Base-by-base conservation (phyloP, 805 yeast species). In the Monosporozyma aerobia region DNA sequence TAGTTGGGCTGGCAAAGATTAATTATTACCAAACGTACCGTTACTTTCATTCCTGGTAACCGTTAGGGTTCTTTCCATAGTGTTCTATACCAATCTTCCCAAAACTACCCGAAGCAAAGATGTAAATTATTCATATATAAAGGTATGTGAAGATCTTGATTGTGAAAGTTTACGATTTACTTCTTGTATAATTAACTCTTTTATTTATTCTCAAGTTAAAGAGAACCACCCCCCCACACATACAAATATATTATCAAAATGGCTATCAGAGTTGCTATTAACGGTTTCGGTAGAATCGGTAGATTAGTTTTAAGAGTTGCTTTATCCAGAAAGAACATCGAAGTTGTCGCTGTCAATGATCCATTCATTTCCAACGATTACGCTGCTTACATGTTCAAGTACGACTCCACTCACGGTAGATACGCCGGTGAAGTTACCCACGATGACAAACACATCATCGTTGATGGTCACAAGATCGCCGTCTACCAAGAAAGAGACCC, bases 261-360 rank as follows among this genome's bases (percentile, higher is more conserved):
- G 55, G 67, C 39, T 35, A 35, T 65, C 54, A 65, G 63, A 56
- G 75, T 82, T 72, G 83, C 85, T 73, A 80, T 82, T 70, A 81
- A 81, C 78, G 85, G 85, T 64, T 81, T 81, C 78, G 85, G 85
- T 68, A 77, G 85, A 74, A 81, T 81, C 67, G 85, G 85, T 65
- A 78, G 85, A 75, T 74, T 81, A 64, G 85, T 81, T 58, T 69
- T 80, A 64, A 79, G 85, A 79, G 72, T 80, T 58, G 83, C 83
- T 59, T 70, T 79, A 61, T 44, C 66, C 52, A 79, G 83, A 77
- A 64, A 68, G 58, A 67, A 66, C 59, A 73, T 81, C 65, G 75
- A 77, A 57, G 80, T 81, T 59, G 83, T 81, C 56, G 85, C 84
- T 59, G 69, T 82, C 75, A 82, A 82, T 68, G 84, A 82, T 71